Conservation (phyloP, 2,329 filamentous ascomycete species). For the Zelopaecilomyces penicillatus region DNA sequence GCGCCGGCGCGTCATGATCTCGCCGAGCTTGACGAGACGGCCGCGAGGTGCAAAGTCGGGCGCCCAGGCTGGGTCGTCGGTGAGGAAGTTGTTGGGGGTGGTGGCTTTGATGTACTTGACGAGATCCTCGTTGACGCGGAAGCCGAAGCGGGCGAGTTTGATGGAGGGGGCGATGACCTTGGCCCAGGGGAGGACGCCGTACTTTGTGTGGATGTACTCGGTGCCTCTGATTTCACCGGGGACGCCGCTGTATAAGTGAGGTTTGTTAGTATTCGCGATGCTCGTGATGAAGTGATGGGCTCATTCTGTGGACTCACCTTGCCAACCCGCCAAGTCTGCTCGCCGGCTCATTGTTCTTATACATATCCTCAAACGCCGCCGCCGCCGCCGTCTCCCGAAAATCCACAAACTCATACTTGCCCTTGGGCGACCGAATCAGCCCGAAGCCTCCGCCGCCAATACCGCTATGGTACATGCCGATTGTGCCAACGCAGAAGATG, state of each 20-base stretch:
- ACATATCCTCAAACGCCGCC: slow-evolving; percentile 75
- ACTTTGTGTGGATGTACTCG: slow-evolving; percentile 62
- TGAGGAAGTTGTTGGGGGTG: slow-evolving; percentile 50
- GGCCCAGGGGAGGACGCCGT: slow-evolving; percentile 57
- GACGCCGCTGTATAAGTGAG: slow-evolving; percentile 43
- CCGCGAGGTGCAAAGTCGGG: slow-evolving; percentile 78
- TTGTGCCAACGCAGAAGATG: slow-evolving; percentile 54
- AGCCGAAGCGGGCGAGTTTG: slow-evolving; percentile 63
- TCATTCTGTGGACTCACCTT: slow-evolving; percentile 41
- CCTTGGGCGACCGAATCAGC: slow-evolving; percentile 57
- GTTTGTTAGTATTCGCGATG: neutral
- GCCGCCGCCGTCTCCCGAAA: slow-evolving; percentile 79
- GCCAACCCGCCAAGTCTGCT: slow-evolving; percentile 65
- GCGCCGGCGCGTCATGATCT: slow-evolving; percentile 65
- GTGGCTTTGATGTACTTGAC: slow-evolving; percentile 56
- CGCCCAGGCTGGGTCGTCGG: slow-evolving; percentile 66
- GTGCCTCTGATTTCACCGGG: slow-evolving; percentile 66
- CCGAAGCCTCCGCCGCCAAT: slow-evolving; percentile 76
- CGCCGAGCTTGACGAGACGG: slow-evolving; percentile 54
- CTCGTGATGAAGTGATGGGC: slow-evolving; percentile 4
- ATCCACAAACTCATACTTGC: slow-evolving; percentile 70
- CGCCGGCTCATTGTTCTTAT: slow-evolving; percentile 53
- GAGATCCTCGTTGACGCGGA: slow-evolving; percentile 62
- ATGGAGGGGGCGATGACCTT: slow-evolving; percentile 63
- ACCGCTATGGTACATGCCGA: slow-evolving; percentile 59